phyloP scores from a whole-genome alignment of 495 filamentous ascomycete genomes.

The Tuber indicum region DNA sequence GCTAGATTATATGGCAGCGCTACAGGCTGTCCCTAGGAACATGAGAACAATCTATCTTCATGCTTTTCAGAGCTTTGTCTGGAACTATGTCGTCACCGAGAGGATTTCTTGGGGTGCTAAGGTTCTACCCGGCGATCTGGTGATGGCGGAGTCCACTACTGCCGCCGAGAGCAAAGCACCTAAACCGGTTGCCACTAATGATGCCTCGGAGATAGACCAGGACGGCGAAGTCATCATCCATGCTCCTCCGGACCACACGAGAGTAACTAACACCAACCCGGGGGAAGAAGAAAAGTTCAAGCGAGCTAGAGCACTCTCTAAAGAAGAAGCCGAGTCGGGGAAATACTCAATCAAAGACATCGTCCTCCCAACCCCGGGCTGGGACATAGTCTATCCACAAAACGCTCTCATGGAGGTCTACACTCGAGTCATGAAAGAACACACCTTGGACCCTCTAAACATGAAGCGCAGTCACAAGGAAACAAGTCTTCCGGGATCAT shows the following conservation, averaged over 20 bases:
- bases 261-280: background rate
- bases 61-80: conserved; percentile 88
- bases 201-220: conserved; percentile 52
- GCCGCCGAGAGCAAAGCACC: conserved; percentile 42
- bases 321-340: conserved; percentile 70
- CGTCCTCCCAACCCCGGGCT: conserved; percentile 91
- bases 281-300: conserved; percentile 60
- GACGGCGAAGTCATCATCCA: conserved; percentile 61
- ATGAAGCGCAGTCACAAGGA: conserved; percentile 85
- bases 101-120: conserved; percentile 65
- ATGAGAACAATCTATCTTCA: conserved; percentile 91
- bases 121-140: conserved; percentile 80
- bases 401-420: conserved; percentile 82
- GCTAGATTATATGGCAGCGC: conserved; percentile 67
- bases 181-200: conserved; percentile 33
- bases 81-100: conserved; percentile 75
- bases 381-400: conserved; percentile 74
- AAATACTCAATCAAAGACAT: conserved; percentile 79
- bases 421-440: conserved; percentile 71
- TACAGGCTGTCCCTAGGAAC: conserved; percentile 67
- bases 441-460: conserved; percentile 72
- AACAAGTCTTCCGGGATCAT: conserved; percentile 78
- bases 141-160: conserved; percentile 58
- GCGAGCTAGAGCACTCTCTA: conserved; percentile 67
- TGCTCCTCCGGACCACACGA: background rate